Conservation (phyloP, 805 yeast species). For the Barnettozyma pratensis region DNA sequence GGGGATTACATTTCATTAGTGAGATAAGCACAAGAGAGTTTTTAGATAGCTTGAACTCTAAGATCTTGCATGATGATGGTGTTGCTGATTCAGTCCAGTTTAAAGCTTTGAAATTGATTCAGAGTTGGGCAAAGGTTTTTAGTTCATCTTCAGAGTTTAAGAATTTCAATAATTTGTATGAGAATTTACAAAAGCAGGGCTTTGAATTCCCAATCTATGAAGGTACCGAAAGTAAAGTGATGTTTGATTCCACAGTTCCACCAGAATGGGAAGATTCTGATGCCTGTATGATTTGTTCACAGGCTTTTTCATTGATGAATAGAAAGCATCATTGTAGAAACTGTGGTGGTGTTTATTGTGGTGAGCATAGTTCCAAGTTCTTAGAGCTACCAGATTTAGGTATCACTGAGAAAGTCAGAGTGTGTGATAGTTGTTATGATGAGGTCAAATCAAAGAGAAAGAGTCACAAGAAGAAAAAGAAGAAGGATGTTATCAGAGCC, state of each 20-base stretch:
- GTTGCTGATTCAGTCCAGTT: conserved; percentile 51
- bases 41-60: conserved; percentile 62
- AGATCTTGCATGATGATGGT: conserved; percentile 33
- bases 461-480: conserved; percentile 21
- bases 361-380: conserved; percentile 71
- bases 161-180: conserved; percentile 60
- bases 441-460: conserved; percentile 44
- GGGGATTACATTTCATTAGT: conserved; percentile 77
- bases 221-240: conserved; percentile 33
- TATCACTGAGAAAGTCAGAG: conserved; percentile 83
- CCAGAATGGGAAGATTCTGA: conserved; percentile 98
- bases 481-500: conserved; percentile 23
- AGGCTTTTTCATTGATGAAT: conserved; percentile 70
- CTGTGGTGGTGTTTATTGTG: conserved; percentile 94
- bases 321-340: conserved; percentile 96
- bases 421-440: conserved; percentile 83
- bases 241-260: conserved; percentile 86
- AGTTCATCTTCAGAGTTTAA: conserved; percentile 58
- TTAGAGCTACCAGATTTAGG: conserved; percentile 79
- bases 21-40: conserved; percentile 84
- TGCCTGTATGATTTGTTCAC: conserved; percentile 91
- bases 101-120: conserved; percentile 57
- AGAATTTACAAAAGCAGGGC: conserved; percentile 55
- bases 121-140: conserved; percentile 75
- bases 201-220: conserved; percentile 55